Evolutionary conservation across 345 rosid species (phyloP), one percentile per base, ranked within the genome.

Genomic region (Viola odorata): DNA sequence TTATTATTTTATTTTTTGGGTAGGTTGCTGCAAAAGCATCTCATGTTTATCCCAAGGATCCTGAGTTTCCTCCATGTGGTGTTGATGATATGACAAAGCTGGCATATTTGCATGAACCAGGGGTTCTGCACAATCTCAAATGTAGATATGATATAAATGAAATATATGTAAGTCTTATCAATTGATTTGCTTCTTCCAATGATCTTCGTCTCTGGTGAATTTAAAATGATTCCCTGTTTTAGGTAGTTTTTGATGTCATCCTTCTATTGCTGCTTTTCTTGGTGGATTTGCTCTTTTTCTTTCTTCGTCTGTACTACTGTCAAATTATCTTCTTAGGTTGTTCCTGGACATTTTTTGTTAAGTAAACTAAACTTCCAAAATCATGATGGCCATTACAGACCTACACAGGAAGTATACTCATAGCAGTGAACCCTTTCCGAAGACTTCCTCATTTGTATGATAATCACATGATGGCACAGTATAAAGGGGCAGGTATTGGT

Each of bases 361-460:
- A 23, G 32, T 23, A 23, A 23, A 0, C 32, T 23, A 23, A 23
- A 23, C 32, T 23, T 23, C 1, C 32, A 23, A 23, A 23, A 23
- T 23, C 32, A 32, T 32, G 47, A 42, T 74, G 70, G 39, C 81
- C 65, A 45, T 68, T 67, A 64, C 88, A 94, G 99, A 94, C 97
- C 44, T 94, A 94, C 74, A 86, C 95, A 14, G 97, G 99, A 65
- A 85, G 75, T 70, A 94, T 91, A 78, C 65, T 94, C 78, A 94
- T 94, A 63, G 99, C 99, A 63, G 99, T 94, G 68, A 94, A 94
- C 64, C 99, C 99, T 55, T 94, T 94, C 73, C 84, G 81, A 74
- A 91, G 68, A 71, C 84, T 94, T 61, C 96, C 97, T 7, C 96
- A 94, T 80, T 85, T 94, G 12, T 94, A 94, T 50, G 91, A 82